phyloP scores from a whole-genome alignment of 805 yeast genomes.

The Limtongia smithiae region DNA sequence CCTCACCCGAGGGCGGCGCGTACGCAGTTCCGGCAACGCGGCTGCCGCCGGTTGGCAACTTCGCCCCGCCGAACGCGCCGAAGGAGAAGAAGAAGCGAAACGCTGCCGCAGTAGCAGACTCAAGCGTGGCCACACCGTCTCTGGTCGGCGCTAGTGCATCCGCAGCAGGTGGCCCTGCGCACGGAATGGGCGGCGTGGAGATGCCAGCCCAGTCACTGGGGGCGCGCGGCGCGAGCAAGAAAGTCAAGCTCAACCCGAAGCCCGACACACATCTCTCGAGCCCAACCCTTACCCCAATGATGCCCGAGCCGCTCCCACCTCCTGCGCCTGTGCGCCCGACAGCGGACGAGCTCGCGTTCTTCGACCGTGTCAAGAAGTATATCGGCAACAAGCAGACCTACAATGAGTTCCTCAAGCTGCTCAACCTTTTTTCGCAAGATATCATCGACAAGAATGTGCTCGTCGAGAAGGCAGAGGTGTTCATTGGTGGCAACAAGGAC shows the following conservation, averaged over 20 bases:
- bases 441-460: slow-evolving; percentile 78
- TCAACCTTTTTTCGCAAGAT: slow-evolving; percentile 86
- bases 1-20: slow-evolving; percentile 31
- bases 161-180: neutral
- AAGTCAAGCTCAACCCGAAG: slow-evolving; percentile 23
- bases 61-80: slow-evolving; percentile 55
- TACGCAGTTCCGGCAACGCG: slow-evolving; percentile 40
- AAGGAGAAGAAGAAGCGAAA: slow-evolving; percentile 33
- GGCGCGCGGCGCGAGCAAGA: slow-evolving; percentile 21
- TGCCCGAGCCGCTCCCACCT: slow-evolving; percentile 71
- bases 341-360: slow-evolving; percentile 82
- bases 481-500: slow-evolving; percentile 76
- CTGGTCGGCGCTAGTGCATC: neutral
- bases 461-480: slow-evolving; percentile 79
- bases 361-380: slow-evolving; percentile 85
- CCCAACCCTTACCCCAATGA: slow-evolving; percentile 77
- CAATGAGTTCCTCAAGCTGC: slow-evolving; percentile 83
- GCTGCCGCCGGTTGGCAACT: slow-evolving; percentile 85
- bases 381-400: slow-evolving; percentile 86
- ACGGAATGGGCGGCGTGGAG: slow-evolving; percentile 1
- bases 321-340: slow-evolving; percentile 55
- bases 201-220: slow-evolving; percentile 10
- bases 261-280: slow-evolving; percentile 33
- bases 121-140: neutral
- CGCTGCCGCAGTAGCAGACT: slow-evolving; percentile 3